These are phyloP conservation scores for Kodamaea ohmeri DNA, from an alignment of 1,139 yeast genomes.

Conservation along the genomic window DNA sequence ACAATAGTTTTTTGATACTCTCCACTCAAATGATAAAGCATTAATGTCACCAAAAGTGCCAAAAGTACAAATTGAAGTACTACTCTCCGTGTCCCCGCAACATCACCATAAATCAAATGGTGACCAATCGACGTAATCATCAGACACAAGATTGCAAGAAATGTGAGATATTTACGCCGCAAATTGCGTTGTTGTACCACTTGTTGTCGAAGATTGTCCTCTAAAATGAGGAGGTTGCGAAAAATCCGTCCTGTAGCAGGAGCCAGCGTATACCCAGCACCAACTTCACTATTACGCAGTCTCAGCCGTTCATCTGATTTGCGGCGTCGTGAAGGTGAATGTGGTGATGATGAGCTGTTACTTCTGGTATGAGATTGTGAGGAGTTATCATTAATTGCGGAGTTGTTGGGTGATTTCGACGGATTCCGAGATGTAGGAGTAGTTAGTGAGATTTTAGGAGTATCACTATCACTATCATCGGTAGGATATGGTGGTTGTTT, in stretches of 20 bases:
- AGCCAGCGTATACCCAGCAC: slow-evolving; percentile 40
- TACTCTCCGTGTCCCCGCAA: slow-evolving; percentile 41
- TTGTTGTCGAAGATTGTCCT: slow-evolving; percentile 80
- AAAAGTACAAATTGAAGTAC: slow-evolving; percentile 60
- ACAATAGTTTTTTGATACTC: slow-evolving; percentile 85
- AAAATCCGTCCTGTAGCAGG: slow-evolving; percentile 73
- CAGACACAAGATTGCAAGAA: slow-evolving; percentile 54
- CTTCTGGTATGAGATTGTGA: too few relatives aligned
- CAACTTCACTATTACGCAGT: slow-evolving; percentile 26
- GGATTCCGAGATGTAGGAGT: too few relatives aligned
- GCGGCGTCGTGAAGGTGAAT: slow-evolving; percentile 12
- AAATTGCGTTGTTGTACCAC: slow-evolving; percentile 67
- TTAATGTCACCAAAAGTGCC: slow-evolving; percentile 66
- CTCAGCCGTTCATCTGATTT: slow-evolving; percentile 21
- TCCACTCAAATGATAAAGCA: slow-evolving; percentile 82
- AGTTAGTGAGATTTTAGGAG: too few relatives aligned
- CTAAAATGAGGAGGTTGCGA: slow-evolving; percentile 76
- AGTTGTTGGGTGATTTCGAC: too few relatives aligned
- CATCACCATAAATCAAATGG: slow-evolving; percentile 32
- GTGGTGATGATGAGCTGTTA: too few relatives aligned
- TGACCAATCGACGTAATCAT: slow-evolving; percentile 42
- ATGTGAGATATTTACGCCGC: slow-evolving; percentile 70
- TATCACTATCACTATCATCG: too few relatives aligned
- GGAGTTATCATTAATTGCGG: too few relatives aligned
- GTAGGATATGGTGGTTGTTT: too few relatives aligned